These are phyloP conservation scores for Monosporozyma servazzii DNA, from an alignment of 805 yeast species.

Conservation along the genomic window DNA sequence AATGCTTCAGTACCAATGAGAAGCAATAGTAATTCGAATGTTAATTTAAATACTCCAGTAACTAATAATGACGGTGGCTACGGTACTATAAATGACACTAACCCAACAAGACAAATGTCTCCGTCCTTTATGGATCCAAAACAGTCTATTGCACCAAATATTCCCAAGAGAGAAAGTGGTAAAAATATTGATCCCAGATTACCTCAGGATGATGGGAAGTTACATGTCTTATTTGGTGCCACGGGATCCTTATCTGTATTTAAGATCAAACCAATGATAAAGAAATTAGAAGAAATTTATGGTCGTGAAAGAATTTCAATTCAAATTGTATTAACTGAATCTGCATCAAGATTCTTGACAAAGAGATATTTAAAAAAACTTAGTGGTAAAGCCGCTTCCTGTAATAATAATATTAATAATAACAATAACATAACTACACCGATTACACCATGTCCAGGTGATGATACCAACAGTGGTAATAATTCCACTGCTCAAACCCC, in stretches of 20 bases:
- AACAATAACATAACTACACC: background rate
- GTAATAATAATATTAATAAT: background rate
- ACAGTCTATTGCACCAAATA: conserved; percentile 15
- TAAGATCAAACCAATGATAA: conserved; percentile 69
- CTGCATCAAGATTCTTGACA: conserved; percentile 66
- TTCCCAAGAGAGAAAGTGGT: conserved; percentile 34
- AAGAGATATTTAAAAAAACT: conserved; percentile 13
- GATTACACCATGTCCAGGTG: background rate
- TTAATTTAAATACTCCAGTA: background rate
- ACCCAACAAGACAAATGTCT: conserved; percentile 1
- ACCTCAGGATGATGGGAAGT: conserved; percentile 77
- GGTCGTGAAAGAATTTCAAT: conserved; percentile 71
- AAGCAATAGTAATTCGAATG: background rate
- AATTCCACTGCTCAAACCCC: background rate
- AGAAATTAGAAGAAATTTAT: conserved; percentile 71
- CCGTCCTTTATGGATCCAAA: background rate
- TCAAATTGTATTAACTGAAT: conserved; percentile 74
- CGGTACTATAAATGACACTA: background rate
- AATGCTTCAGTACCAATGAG: background rate
- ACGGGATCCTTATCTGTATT: conserved; percentile 84
- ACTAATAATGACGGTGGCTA: background rate
- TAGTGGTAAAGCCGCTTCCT: background rate
- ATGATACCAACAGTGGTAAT: background rate
- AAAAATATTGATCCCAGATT: conserved; percentile 51
- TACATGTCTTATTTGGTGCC: conserved; percentile 78